Base-by-base conservation (phyloP, 2,329 filamentous ascomycete genomes). In the Claviceps sp. region DNA sequence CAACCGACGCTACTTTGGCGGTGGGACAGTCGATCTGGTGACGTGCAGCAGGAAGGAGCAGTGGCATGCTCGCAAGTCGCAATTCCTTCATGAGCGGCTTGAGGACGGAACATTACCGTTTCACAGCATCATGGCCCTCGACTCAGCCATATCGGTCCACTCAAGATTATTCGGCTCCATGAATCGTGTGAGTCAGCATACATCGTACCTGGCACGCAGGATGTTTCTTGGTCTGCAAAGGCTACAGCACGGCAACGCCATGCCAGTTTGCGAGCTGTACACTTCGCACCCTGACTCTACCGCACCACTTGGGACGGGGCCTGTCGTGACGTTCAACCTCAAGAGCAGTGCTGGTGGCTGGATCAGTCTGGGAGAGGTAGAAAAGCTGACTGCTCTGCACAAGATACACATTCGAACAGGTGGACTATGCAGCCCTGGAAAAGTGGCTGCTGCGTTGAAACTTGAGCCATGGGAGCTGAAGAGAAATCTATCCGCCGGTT, bases 21-120 rank as follows among this genome's bases (percentile, higher is more conserved):
- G 91, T 6, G 93, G 93, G 3, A 97, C 91, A 0, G 91, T 96
- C 0, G 89, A 95, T 60, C 85, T 91, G 76, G 89, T 96, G 0
- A 75, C 89, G 1, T 85, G 82, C 55, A 84, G 81, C 55, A 84
- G 81, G 56, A 52, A 52, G 18, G 82, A 89, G 60, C 77, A 84
- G 57, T 96, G 90, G 87, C 88, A 96, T 70, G 85, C 82, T 1
- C 76, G 78, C 41, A 96, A 95, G 63, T 72, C 76, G 6, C 70
- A 76, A 24, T 78, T 78, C 34, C 70, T 95, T 2, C 91, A 97
- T 62, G 86, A 90, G 54, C 78, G 81, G 38, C 72, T 97, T 2
- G 91, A 98, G 65, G 91, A 98, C 64, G 93, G 91, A 1, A 96
- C 91, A 0, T 66, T 96, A 4, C 89, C 91, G 0, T 84, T 96